Evolutionary conservation across 1,284 basidiomycete genomes (phyloP), one percentile per base, ranked within the genome.

Genomic region (Irpex rosettiformis): DNA sequence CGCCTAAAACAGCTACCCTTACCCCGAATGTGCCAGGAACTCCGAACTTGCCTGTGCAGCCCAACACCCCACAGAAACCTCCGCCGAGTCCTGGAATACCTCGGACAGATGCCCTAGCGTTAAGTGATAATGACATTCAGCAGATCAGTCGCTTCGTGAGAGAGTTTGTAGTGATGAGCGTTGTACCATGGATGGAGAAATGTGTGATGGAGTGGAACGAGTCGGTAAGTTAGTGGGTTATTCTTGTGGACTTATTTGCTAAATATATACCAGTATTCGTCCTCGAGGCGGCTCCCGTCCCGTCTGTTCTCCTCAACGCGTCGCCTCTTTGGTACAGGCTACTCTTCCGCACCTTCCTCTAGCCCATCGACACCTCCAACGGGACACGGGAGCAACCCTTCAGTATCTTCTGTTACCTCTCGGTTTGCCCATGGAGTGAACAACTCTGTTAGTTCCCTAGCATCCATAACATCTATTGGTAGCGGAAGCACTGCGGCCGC

Each of bases 101-200:
- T 13, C 57, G 63, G 18, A 54, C 25, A 59, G 61, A 43, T 58
- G 63, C 65, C 0, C 45, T 72, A 11, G 45, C 58, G 40, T 75
- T 97, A 70, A 80, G 79, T 5, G 85, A 92, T 59, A 79, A 81
- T 51, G 96, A 98, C 72, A 90, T 95, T 8, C 84, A 90, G 60
- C 83, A 87, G 60, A 84, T 92, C 24, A 88, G 88, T 0, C 83
- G 85, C 47, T 94, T 98, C 65, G 83, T 94, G 4, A 84, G 96
- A 48, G 96, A 98, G 70, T 89, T 98, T 64, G 83, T 94, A 1
- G 88, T 90, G 3, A 94, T 94, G 84, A 95, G 91, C 66, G 76
- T 99, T 33, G 75, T 98, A 3, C 96, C 96, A 0, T 98, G 92
- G 89, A 95, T 99, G 93, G 96, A 99, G 75, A 91, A 91, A 65